Evolutionary conservation across 768 basidiomycete genomes (phyloP).

Genomic region (Dacryopinax primogenitus): DNA sequence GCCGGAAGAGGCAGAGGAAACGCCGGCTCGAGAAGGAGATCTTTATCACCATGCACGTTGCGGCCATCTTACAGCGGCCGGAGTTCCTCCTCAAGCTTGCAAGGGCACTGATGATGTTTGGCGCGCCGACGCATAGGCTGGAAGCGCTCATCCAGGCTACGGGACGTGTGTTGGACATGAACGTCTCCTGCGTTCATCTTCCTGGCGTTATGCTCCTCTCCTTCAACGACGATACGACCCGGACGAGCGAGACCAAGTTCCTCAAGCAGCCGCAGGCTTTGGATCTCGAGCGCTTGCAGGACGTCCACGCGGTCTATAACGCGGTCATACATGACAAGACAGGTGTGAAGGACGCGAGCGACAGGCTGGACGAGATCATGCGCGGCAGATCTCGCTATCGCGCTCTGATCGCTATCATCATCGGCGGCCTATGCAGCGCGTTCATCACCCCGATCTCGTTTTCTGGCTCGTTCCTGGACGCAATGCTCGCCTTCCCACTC

Average conservation of each 20-base stretch:
- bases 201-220: conserved; percentile 56
- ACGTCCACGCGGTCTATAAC: conserved; percentile 55
- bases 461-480: conserved; percentile 65
- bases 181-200: conserved; percentile 29
- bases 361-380: conserved; percentile 63
- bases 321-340: conserved; percentile 75
- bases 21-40: conserved; percentile 56
- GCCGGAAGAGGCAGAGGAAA: conserved; percentile 32
- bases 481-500: conserved; percentile 56
- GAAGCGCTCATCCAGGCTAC: conserved; percentile 38
- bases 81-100: conserved; percentile 37
- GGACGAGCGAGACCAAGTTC: conserved; percentile 69
- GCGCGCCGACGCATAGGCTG: conserved; percentile 36
- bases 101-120: conserved; percentile 37
- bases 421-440: conserved; percentile 66
- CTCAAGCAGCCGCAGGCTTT: conserved; percentile 58
- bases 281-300: conserved; percentile 63
- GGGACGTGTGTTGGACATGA: conserved; percentile 36
- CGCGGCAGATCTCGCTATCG: conserved; percentile 43
- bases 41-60: conserved; percentile 72
- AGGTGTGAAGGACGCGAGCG: conserved; percentile 59
- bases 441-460: conserved; percentile 64
- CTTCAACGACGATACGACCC: conserved; percentile 67
- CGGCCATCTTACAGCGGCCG: conserved; percentile 40
- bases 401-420: conserved; percentile 47